A percentile compares a stretch with the other conserved stretches of the same genome.
Evolutionary conservation across 306 rosid genomes (phyloP).

Genomic region (Sophora flavescens): DNA sequence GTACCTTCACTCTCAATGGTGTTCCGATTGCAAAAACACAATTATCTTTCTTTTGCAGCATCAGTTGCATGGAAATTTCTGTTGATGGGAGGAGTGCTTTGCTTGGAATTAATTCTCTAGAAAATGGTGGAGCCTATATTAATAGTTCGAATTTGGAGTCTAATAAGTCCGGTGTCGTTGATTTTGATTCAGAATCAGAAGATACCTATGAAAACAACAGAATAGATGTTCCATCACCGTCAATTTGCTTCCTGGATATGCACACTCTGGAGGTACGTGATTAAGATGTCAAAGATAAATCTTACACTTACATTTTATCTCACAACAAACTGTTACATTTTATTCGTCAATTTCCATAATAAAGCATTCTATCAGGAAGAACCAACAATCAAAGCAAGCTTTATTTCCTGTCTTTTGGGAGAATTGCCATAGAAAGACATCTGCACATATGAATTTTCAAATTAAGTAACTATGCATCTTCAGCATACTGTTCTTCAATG

Average conservation of each 20-base stretch:
- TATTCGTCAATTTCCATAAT: slow-evolving; percentile 36
- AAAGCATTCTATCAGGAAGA: slow-evolving; percentile 27
- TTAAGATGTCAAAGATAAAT: slow-evolving; percentile 41
- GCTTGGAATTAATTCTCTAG: slow-evolving; percentile 73
- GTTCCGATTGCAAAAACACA: slow-evolving; percentile 67
- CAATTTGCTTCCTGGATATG: slow-evolving; percentile 91
- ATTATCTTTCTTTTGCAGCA: slow-evolving; percentile 64
- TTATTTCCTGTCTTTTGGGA: slow-evolving; percentile 14
- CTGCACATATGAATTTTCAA: slow-evolving; percentile 34
- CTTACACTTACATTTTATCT: slow-evolving; percentile 28
- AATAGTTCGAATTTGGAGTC: slow-evolving; percentile 58
- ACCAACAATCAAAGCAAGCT: slow-evolving; percentile 22
- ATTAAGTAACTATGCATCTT: slow-evolving; percentile 23
- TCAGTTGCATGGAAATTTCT: slow-evolving; percentile 91
- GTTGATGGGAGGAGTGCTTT: slow-evolving; percentile 86
- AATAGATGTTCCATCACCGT: slow-evolving; percentile 79
- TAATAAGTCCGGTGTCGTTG: slow-evolving; percentile 52
- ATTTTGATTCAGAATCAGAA: slow-evolving; percentile 57
- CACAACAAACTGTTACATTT: slow-evolving; percentile 38
- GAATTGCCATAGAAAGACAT: not conserved
- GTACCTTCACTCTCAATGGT: slow-evolving; percentile 89
- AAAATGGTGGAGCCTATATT: slow-evolving; percentile 52
- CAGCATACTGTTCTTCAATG: slow-evolving; percentile 22
- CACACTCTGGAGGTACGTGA: slow-evolving; percentile 81
- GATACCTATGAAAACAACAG: slow-evolving; percentile 55